phyloP scores from a whole-genome alignment of 2,329 filamentous ascomycete genomes.

The Cryphonectria radicalis region DNA sequence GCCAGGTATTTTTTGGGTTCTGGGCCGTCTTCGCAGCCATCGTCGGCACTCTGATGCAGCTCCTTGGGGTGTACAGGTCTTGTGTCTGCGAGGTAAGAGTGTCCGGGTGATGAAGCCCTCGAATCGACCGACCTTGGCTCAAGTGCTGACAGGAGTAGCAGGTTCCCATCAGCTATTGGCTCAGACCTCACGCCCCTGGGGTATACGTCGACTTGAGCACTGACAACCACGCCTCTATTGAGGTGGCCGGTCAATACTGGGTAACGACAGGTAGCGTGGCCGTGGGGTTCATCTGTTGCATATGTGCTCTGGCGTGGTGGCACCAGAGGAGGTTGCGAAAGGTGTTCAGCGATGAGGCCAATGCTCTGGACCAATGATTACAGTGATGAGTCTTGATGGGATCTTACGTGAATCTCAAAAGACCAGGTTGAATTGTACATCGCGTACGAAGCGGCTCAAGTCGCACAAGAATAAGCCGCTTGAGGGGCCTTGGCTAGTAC shows the following conservation, averaged over 20 bases:
- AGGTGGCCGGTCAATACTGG: slow-evolving; percentile 34
- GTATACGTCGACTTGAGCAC: slow-evolving; percentile 37
- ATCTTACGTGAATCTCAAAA: neutral
- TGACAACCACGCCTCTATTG: slow-evolving; percentile 35
- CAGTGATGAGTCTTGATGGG: neutral
- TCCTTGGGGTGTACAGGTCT: slow-evolving; percentile 35
- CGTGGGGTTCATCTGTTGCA: slow-evolving; percentile 34
- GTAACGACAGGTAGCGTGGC: slow-evolving; percentile 34
- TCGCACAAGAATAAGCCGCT: neutral
- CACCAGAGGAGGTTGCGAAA: slow-evolving; percentile 39
- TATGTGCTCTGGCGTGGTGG: slow-evolving; percentile 40
- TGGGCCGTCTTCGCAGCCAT: slow-evolving; percentile 41
- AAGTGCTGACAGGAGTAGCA: neutral
- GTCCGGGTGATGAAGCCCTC: neutral
- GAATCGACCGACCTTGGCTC: neutral
- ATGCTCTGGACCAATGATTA: slow-evolving; percentile 30
- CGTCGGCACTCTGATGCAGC: slow-evolving; percentile 35
- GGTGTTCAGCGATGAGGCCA: slow-evolving; percentile 37
- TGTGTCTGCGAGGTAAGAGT: slow-evolving; percentile 30
- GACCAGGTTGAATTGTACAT: neutral
- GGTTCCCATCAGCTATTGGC: slow-evolving; percentile 29
- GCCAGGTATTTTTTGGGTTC: slow-evolving; percentile 38
- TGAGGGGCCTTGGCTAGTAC: neutral
- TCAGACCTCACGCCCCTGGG: slow-evolving; percentile 23
- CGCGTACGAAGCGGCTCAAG: neutral